Base-by-base conservation (phyloP, 140 eudicot species). In the Senecio squalidus region DNA sequence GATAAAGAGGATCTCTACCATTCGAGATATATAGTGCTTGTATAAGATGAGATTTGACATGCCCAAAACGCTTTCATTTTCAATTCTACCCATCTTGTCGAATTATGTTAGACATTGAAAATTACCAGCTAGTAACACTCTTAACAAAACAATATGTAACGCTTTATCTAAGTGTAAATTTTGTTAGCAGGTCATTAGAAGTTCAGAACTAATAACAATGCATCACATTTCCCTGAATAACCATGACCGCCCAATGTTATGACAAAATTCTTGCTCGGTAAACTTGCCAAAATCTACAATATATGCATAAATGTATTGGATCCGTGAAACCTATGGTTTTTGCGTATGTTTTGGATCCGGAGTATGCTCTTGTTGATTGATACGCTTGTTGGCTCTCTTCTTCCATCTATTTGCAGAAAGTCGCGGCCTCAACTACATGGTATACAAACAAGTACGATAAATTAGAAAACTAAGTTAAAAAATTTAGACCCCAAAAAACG, bases 351-450 rank as follows among this genome's bases (percentile, higher is more conserved):
- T 69, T 62, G 38, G 64, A 58, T 69, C 58, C 64, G 26, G 54
- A 0, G 58, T n/a, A 43, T 31, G 68, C 16, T 72, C 78, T 40
- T 55, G 54, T 14, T 59, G 53, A 45, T 68, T 70, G 34, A 8
- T 23, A 3, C 30, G 47, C 69, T 74, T 69, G 16, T 24, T 9
- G 25, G 47, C 57, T 27, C 78, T 75, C 60, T 65, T 40, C 55
- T 82, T 85, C 47, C 77, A 84, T 76, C 60, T 80, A 68, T 82
- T 89, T 16, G 72, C 83, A 48, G 71, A 78, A 16, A 80, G 71
- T 52, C 83, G 79, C 26, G 97, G 95, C 60, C 77, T 85, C 89
- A 89, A 70, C 97, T 89, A 58, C 79, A 74, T 53, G 14, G 6
- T 38, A 39, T 57, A 62, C 25, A 43, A 56, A 33, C 5, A 6